Evolutionary conservation across 768 basidiomycete genomes (phyloP), one percentile per base, ranked within the genome.

Genomic region (Suillus luteus): DNA sequence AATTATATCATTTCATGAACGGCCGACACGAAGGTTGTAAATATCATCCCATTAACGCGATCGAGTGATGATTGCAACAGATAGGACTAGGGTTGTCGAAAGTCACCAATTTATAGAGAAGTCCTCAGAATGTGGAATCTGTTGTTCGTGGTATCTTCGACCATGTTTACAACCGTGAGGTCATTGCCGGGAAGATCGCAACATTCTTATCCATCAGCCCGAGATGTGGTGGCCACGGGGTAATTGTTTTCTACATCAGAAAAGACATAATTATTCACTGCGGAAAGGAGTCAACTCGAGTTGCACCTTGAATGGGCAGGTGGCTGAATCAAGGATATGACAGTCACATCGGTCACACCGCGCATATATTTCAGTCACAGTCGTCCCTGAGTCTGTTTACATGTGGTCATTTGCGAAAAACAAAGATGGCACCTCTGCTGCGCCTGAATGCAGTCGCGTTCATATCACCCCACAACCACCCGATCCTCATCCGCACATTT

Each of bases 401-500:
- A 31, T 31, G 31, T 31, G 31, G 31, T 31, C 31, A 31, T 31
- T 3, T 31, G 31, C 31, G 31, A 31, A 31, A 31, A 35, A 35
- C 33, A 35, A 8, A 54, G 35, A 91, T 92, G 90, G 84, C 90
- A 64, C 80, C 83, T 66, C 87, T 82, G 66, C 81, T 91, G 55
- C 86, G 86, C 63, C 77, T 93, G 65, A 90, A 91, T 74, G 92
- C 92, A 31, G 88, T 92, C 59, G 92, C 92, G 35, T 93, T 93
- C 75, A 88, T 95, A 58, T 93, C 92, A 1, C 85, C 91, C 1
- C 88, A 90, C 71, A 94, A 93, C 72, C 86, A 92, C 66, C 75
- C 84, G 22, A 91, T 95, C 62, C 81, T 94, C 67, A 84, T 95
- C 62, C 88, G 88, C 49, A 86, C 89, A 5, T 92, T 92, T 72